These are phyloP conservation scores for Cryptosporidium ryanae DNA, from an alignment of 169 alveolate genomes.

Conservation along the genomic window DNA sequence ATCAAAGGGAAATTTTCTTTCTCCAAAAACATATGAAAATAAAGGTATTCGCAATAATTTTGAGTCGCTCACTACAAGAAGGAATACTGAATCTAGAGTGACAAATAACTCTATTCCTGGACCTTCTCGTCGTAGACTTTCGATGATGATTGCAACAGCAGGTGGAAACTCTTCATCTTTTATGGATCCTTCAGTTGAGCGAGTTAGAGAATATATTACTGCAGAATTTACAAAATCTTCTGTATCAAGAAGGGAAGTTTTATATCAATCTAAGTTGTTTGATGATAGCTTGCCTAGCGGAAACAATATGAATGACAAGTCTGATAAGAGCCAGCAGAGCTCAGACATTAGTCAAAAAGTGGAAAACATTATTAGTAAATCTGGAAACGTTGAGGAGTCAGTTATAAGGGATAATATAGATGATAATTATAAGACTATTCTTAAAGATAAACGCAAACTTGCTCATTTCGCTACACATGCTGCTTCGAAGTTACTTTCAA, in stretches of 20 bases:
- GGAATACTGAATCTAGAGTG: slow-evolving; percentile 68
- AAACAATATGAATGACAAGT: slow-evolving; percentile 4
- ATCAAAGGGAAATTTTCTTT: slow-evolving; percentile 38
- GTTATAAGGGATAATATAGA: slow-evolving; percentile 10
- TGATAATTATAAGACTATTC: slow-evolving; percentile 21
- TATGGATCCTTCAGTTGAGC: slow-evolving; percentile 64
- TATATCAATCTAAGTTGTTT: slow-evolving; percentile 50
- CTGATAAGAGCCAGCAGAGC: background rate
- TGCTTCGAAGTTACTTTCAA: slow-evolving; percentile 34
- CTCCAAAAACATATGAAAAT: slow-evolving; percentile 49
- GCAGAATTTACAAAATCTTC: slow-evolving; percentile 73
- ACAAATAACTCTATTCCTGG: slow-evolving; percentile 51
- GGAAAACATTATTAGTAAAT: slow-evolving; percentile 29
- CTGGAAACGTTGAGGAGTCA: slow-evolving; percentile 32
- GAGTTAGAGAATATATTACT: slow-evolving; percentile 65
- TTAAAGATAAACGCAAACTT: slow-evolving; percentile 60
- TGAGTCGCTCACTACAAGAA: slow-evolving; percentile 14
- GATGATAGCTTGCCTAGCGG: slow-evolving; percentile 1
- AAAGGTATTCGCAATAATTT: background rate
- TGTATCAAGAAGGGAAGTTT: slow-evolving; percentile 67
- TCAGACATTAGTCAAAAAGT: slow-evolving; percentile 1
- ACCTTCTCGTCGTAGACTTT: slow-evolving; percentile 75
- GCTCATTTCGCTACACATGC: slow-evolving; percentile 56
- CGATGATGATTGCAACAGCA: slow-evolving; percentile 73
- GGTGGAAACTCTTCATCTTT: slow-evolving; percentile 67